A percentile compares a stretch with the other conserved stretches of the same genome.
These are phyloP conservation scores for Trametes versicolor DNA, from an alignment of 1,284 basidiomycete genomes.

Conservation along the genomic window DNA sequence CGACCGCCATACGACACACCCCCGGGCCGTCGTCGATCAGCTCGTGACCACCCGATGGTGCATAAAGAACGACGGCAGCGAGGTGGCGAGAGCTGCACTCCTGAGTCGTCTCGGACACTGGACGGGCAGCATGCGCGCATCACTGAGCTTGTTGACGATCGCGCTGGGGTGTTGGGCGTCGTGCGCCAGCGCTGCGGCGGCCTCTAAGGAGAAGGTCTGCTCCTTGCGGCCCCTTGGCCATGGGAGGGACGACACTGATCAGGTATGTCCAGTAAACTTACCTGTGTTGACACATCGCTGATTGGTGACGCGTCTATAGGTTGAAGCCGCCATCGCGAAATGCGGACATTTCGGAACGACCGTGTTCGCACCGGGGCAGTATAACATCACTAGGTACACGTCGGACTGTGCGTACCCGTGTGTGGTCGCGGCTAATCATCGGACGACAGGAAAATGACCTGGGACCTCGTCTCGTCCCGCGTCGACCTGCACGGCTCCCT, in stretches of 20 bases:
- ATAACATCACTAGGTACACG: slow-evolving; percentile 61
- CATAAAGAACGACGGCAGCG: neutral
- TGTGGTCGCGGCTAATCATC: neutral
- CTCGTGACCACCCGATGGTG: slow-evolving; percentile 16
- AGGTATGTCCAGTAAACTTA: slow-evolving; percentile 36
- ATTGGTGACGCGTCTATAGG: slow-evolving; percentile 40
- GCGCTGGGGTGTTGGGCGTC: neutral
- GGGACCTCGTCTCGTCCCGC: slow-evolving; percentile 59
- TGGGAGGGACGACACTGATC: slow-evolving; percentile 55
- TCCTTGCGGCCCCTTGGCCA: slow-evolving; percentile 50
- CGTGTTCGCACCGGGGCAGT: slow-evolving; percentile 53
- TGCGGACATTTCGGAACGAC: slow-evolving; percentile 65
- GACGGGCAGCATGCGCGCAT: slow-evolving; percentile 1
- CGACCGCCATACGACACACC: neutral
- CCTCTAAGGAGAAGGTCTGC: slow-evolving; percentile 38
- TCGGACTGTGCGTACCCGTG: slow-evolving; percentile 16
- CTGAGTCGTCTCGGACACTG: neutral
- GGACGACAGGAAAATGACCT: slow-evolving; percentile 64
- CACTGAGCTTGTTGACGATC: neutral
- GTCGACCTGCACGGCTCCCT: slow-evolving; percentile 67
- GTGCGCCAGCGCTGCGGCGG: slow-evolving; percentile 1
- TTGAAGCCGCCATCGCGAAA: slow-evolving; percentile 58
- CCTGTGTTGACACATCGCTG: neutral
- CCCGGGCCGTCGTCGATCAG: slow-evolving; percentile 16
- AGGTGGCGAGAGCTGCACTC: neutral